Base-by-base conservation (phyloP, 371 early-diverging fungal genomes). In the Capniomyces stellatus region DNA sequence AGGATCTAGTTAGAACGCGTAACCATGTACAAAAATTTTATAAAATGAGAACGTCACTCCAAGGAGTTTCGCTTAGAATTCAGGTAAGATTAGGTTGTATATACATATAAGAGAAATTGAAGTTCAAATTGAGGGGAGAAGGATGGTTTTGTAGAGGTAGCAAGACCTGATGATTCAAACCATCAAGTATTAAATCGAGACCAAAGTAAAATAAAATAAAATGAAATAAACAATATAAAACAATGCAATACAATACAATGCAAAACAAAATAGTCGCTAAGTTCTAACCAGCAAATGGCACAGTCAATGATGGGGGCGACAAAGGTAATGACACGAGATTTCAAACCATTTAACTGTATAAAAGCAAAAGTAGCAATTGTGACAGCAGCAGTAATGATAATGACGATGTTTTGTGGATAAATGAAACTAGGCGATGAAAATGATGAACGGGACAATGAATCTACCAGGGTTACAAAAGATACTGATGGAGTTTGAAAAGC, bases 401-500 rank as follows among this genome's bases (percentile, higher is more conserved):
- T 13, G n/a, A 40, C 40, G 12, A 40, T 51, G 23, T 29, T 44
- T 12, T 3, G 31, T 39, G 29, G 10, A 15, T 23, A 12, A 64
- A 75, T 13, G 12, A 13, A 40, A 40, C 18, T 46, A 46, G 70
- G 92, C 95, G 19, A 92, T 97, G 93, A 75, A 81, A 25, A 74
- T 83, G n/a, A 97, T 97, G 97, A 97, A 97, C 67, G 73, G 78
- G 54, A 72, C 75, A 44, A 82, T 95, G 77, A 93, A 97, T 67
- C 67, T 97, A 44, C 95, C 93, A 3, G 81, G 79, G 43, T 85
- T 97, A 35, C 82, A 86, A 48, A 83, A 85, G 57, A 92, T 97
- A 47, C 91, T 95, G 89, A 85, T 89, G 87, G 92, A 95, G 40
- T 97, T 95, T 72, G 93, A 94, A 64, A 75, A 72, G 64, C 92